Evolutionary conservation across 208 protist genomes (phyloP).

Genomic region (Crithidia expoeki): DNA sequence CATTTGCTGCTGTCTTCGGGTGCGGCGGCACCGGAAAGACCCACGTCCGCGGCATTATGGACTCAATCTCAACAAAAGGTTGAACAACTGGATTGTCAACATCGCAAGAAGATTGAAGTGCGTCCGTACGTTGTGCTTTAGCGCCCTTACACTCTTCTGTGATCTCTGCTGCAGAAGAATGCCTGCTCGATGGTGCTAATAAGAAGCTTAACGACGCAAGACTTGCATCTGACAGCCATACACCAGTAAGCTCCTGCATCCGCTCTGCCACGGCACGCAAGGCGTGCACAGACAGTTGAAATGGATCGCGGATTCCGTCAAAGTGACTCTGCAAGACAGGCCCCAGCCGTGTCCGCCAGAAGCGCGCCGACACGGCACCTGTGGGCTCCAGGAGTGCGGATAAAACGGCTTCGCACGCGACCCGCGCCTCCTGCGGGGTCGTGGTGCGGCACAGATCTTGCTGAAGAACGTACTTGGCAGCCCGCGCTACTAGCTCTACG

Average conservation of each 20-base stretch:
- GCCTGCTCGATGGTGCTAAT: not conserved
- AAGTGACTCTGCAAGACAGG: constrained; percentile 54
- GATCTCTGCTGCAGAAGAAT: not conserved
- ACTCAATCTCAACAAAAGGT: constrained; percentile 34
- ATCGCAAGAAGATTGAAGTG: not conserved
- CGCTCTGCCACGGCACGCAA: constrained; percentile 61
- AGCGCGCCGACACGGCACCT: constrained; percentile 44
- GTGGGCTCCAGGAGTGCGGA: constrained; percentile 55
- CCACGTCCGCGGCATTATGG: constrained; percentile 19
- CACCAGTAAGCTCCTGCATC: constrained; percentile 47
- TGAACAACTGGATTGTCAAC: not conserved
- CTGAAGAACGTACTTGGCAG: constrained; percentile 59
- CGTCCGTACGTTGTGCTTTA: not conserved
- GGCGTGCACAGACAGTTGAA: constrained; percentile 54
- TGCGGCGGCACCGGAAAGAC: constrained; percentile 20
- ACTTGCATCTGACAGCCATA: constrained; percentile 52
- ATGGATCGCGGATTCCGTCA: constrained; percentile 51
- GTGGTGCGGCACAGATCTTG: constrained; percentile 52
- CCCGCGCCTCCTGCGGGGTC: constrained; percentile 33
- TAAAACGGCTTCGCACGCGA: constrained; percentile 47
- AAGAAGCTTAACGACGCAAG: constrained; percentile 33
- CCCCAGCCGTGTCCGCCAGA: constrained; percentile 77
- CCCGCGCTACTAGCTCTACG: constrained; percentile 78
- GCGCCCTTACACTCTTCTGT: not conserved
- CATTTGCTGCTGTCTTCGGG: not conserved